These are phyloP conservation scores for Candida incommunis DNA, from an alignment of 805 yeast genomes.

Conservation along the genomic window DNA sequence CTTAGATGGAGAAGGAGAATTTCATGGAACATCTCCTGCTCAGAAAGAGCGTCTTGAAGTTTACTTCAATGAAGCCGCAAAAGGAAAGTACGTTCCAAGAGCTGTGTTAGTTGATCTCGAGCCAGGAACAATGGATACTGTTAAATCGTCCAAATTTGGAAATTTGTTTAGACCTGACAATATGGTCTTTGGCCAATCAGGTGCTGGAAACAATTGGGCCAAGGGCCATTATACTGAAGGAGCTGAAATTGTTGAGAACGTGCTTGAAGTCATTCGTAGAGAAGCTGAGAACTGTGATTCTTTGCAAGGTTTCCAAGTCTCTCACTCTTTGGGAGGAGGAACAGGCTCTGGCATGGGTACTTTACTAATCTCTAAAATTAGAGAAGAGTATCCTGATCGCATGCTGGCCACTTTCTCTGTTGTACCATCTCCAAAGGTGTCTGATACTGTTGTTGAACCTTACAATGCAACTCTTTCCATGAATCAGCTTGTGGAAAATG, in stretches of 20 bases:
- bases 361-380: slow-evolving; percentile 63
- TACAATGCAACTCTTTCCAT: slow-evolving; percentile 85
- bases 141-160: slow-evolving; percentile 68
- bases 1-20: slow-evolving; percentile 22
- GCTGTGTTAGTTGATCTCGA: slow-evolving; percentile 87
- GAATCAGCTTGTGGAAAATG: slow-evolving; percentile 79
- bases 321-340: slow-evolving; percentile 80
- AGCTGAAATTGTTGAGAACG: slow-evolving; percentile 83
- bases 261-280: slow-evolving; percentile 79
- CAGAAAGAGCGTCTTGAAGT: slow-evolving; percentile 50
- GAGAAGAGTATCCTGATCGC: slow-evolving; percentile 90
- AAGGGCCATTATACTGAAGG: slow-evolving; percentile 96
- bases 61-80: slow-evolving; percentile 73
- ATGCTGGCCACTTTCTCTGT: slow-evolving; percentile 95
- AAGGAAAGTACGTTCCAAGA: slow-evolving; percentile 86
- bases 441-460: slow-evolving; percentile 92
- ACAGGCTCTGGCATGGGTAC: slow-evolving; percentile 98
- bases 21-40: slow-evolving; percentile 13
- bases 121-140: slow-evolving; percentile 86
- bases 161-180: slow-evolving; percentile 86
- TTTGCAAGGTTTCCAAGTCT: slow-evolving; percentile 86
- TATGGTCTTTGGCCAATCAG: slow-evolving; percentile 75
- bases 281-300: slow-evolving; percentile 91
- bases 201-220: slow-evolving; percentile 96
- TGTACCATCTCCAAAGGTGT: slow-evolving; percentile 79